Evolutionary conservation across 768 basidiomycete genomes (phyloP).

Genomic region (Naganishia randhawae): DNA sequence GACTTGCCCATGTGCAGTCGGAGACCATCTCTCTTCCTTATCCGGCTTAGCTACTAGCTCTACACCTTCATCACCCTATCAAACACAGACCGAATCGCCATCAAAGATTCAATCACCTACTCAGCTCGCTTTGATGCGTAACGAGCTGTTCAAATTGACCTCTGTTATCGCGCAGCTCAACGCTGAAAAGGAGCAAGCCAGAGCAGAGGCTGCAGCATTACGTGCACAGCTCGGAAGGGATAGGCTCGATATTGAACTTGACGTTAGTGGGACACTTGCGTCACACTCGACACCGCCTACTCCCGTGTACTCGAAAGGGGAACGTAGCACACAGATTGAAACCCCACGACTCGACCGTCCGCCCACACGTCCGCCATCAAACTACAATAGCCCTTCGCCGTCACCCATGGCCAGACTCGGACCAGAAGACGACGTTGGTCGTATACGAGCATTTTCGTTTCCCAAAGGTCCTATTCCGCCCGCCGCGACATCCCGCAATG

Average conservation of each 20-base stretch:
- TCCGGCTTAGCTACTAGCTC: background rate
- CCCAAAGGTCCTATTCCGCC: background rate
- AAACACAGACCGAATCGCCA: background rate
- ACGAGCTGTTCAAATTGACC: constrained; percentile 18
- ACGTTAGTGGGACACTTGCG: background rate
- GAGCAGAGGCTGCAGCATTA: constrained; percentile 1
- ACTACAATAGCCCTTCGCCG: background rate
- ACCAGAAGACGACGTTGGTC: background rate
- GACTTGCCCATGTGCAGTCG: background rate
- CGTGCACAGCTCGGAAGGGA: background rate
- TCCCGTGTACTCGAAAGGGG: background rate
- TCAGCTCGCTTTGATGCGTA: constrained; percentile 16
- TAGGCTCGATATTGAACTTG: background rate
- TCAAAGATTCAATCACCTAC: background rate
- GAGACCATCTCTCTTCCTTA: constrained; percentile 11
- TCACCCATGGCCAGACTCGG: background rate
- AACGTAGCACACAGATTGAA: background rate
- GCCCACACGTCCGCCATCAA: background rate
- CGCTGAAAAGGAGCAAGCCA: constrained; percentile 8
- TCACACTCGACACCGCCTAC: background rate
- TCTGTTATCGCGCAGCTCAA: background rate
- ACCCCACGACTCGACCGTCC: background rate
- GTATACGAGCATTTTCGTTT: constrained; percentile 7
- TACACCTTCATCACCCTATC: background rate
- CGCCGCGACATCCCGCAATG: background rate